These are phyloP conservation scores for Penicillium herquei DNA, from an alignment of 495 filamentous ascomycete species.

Conservation along the genomic window DNA sequence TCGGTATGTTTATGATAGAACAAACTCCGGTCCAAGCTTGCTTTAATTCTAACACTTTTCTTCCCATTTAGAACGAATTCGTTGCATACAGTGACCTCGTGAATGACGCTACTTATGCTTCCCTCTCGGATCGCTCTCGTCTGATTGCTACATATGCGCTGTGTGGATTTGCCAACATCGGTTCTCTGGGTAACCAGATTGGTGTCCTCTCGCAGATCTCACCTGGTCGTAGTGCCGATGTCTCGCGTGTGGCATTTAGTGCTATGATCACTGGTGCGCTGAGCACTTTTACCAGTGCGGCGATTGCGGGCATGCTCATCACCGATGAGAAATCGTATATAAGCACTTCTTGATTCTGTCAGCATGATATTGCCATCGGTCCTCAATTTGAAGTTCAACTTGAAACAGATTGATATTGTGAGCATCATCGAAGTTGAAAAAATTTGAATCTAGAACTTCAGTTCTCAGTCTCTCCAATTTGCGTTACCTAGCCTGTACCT, in stretches of 20 bases:
- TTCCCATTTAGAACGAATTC: slow-evolving; percentile 56
- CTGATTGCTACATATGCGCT: slow-evolving; percentile 71
- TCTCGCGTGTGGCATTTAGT: slow-evolving; percentile 71
- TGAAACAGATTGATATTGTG: neutral
- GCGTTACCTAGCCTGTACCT: no score
- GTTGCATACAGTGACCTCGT: slow-evolving; percentile 57
- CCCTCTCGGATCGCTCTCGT: slow-evolving; percentile 64
- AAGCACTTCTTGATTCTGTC: neutral
- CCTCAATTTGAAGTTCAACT: neutral
- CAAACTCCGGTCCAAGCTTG: no score
- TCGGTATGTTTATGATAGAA: slow-evolving; percentile 39
- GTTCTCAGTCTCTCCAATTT: neutral
- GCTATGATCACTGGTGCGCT: slow-evolving; percentile 78
- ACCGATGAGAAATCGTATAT: slow-evolving; percentile 49
- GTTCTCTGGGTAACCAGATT: slow-evolving; percentile 81
- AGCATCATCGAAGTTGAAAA: no score
- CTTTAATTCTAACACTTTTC: neutral
- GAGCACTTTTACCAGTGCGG: slow-evolving; percentile 76
- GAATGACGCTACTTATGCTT: slow-evolving; percentile 40
- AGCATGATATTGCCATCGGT: neutral
- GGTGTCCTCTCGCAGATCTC: slow-evolving; percentile 80
- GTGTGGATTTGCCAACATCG: slow-evolving; percentile 79
- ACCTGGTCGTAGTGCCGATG: slow-evolving; percentile 68
- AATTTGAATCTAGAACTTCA: no score
- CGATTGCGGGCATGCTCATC: slow-evolving; percentile 73